Percentiles rank a stretch among this genome's conserved stretches.
Conservation (phyloP, 208 protist genomes). For the Giardia muris region DNA sequence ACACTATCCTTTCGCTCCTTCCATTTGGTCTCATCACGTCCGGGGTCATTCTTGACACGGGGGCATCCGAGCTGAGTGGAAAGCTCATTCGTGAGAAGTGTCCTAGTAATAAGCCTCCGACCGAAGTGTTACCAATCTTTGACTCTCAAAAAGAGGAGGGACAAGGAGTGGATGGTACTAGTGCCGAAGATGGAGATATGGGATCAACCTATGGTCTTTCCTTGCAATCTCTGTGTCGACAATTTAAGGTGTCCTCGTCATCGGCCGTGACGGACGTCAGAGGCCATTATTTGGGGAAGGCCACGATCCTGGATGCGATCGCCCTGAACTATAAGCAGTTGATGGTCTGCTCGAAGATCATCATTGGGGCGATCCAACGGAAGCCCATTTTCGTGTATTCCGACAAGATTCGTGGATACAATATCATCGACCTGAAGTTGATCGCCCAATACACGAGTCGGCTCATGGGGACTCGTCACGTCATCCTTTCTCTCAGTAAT, state of each 20-base stretch:
- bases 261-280: background rate
- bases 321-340: background rate
- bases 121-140: background rate
- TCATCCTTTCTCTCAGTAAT: background rate
- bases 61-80: background rate
- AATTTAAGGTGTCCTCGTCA: background rate
- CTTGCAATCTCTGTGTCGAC: background rate
- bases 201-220: background rate
- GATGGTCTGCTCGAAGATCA: background rate
- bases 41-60: background rate
- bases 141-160: background rate
- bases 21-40: background rate
- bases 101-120: background rate
- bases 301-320: background rate
- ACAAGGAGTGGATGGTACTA: background rate
- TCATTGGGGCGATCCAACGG: background rate
- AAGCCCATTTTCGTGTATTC: background rate
- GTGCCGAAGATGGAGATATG: no score
- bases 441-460: background rate
- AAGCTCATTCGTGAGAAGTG: background rate
- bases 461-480: background rate
- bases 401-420: background rate
- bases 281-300: background rate
- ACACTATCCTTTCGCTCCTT: background rate
- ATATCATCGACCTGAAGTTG: background rate